Conservation (phyloP, 805 yeast species). For the Candida arabinofermentans region DNA sequence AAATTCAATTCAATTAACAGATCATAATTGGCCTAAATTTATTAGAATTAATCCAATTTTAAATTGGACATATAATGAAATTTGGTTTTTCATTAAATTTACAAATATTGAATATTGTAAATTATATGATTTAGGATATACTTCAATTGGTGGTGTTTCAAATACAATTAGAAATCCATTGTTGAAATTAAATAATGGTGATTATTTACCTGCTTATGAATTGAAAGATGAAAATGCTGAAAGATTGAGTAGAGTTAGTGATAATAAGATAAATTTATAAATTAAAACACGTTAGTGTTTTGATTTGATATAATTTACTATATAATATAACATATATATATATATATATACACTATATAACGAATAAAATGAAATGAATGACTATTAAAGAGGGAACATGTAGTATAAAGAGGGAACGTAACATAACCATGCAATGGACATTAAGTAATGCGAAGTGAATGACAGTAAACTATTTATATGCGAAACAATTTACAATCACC, state of each 20-base stretch:
- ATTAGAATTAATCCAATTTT: conserved; percentile 82
- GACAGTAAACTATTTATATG: too few species aligned
- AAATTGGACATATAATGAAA: conserved; percentile 78
- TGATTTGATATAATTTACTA: too few species aligned
- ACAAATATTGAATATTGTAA: conserved; percentile 64
- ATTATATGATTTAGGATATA: conserved; percentile 79
- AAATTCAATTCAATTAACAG: conserved; percentile 65
- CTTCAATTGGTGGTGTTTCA: conserved; percentile 79
- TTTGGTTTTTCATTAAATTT: conserved; percentile 77
- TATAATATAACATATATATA: too few species aligned
- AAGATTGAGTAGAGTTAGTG: conserved; percentile 35
- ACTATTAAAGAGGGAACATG: too few species aligned
- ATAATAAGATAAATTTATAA: conserved; percentile 6
- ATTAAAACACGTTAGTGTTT: too few species aligned
- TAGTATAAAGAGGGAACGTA: too few species aligned
- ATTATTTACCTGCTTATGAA: conserved; percentile 51
- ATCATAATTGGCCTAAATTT: conserved; percentile 89
- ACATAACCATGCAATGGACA: too few species aligned
- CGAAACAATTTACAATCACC: too few species aligned
- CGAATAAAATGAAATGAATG: too few species aligned
- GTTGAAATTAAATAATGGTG: conserved; percentile 24
- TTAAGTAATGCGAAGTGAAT: too few species aligned
- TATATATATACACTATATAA: too few species aligned
- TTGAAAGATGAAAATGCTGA: conserved; percentile 61
- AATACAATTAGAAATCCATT: conserved; percentile 73